These are phyloP conservation scores for Scleroderma bovista DNA, from an alignment of 768 basidiomycete species.

Conservation along the genomic window DNA sequence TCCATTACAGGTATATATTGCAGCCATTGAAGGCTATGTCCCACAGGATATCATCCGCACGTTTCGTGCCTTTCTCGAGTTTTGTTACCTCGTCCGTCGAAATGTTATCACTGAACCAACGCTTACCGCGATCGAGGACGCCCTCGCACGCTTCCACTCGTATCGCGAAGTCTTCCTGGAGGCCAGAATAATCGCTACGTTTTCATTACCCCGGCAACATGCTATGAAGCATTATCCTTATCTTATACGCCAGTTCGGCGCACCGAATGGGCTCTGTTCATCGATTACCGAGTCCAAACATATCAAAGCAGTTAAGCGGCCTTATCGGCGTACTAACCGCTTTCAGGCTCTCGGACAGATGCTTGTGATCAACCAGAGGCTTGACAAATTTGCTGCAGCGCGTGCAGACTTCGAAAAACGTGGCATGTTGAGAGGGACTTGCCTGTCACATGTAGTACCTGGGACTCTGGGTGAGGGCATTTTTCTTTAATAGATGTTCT, in stretches of 20 bases:
- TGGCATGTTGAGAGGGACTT: conserved; percentile 16
- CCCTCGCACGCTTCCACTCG: conserved; percentile 16
- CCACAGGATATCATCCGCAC: background rate
- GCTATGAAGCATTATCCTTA: conserved; percentile 23
- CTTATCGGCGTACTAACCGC: conserved; percentile 25
- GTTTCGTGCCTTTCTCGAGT: conserved; percentile 16
- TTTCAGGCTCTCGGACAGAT: conserved; percentile 25
- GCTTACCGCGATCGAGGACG: conserved; percentile 13
- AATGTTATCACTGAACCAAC: conserved; percentile 14
- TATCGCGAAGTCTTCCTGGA: conserved; percentile 12
- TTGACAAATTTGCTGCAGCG: conserved; percentile 22
- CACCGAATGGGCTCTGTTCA: conserved; percentile 31
- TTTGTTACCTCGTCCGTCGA: conserved; percentile 18
- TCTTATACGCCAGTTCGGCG: conserved; percentile 22
- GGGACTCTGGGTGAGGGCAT: background rate
- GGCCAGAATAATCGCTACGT: conserved; percentile 9
- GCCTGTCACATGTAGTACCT: background rate
- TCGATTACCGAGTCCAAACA: conserved; percentile 33
- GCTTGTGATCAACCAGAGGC: conserved; percentile 18
- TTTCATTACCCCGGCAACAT: conserved; percentile 28
- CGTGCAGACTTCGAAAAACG: conserved; percentile 11
- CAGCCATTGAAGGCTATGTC: conserved; percentile 1
- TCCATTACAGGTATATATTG: background rate
- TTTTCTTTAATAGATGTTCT: background rate
- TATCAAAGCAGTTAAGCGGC: conserved; percentile 32